These are phyloP conservation scores for Magnaporthales sp. DNA, from an alignment of 2,329 filamentous ascomycete genomes.

Conservation along the genomic window DNA sequence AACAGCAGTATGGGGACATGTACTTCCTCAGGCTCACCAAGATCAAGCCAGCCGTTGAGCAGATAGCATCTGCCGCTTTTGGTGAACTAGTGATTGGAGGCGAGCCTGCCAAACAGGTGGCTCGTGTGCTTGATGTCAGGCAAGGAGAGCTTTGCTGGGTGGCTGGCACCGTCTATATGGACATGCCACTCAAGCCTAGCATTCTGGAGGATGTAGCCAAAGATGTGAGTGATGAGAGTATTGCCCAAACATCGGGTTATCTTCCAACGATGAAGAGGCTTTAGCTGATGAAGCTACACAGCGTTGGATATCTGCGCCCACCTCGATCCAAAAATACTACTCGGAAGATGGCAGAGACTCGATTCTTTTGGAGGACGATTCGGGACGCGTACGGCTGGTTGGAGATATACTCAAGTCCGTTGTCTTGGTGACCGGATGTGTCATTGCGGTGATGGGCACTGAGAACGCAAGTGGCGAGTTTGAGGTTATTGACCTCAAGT, in stretches of 20 bases:
- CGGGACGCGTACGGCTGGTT: constrained; percentile 72
- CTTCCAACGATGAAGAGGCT: background rate
- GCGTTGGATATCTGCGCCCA: constrained; percentile 84
- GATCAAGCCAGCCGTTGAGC: constrained; percentile 76
- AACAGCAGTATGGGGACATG: constrained; percentile 96
- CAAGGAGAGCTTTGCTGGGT: constrained; percentile 97
- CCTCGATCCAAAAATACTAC: constrained; percentile 68
- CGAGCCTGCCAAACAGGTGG: constrained; percentile 65
- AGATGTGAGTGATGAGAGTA: constrained; percentile 52
- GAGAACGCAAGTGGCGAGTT: constrained; percentile 90
- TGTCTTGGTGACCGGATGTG: constrained; percentile 82
- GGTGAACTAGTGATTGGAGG: constrained; percentile 67
- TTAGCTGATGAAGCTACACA: constrained; percentile 23
- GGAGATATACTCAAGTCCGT: constrained; percentile 60
- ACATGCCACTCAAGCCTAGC: constrained; percentile 92
- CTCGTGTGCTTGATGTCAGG: constrained; percentile 87
- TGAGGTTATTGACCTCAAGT: constrained; percentile 81
- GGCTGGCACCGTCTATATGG: constrained; percentile 90
- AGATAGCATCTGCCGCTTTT: constrained; percentile 69
- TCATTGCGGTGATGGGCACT: constrained; percentile 89
- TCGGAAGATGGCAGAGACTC: constrained; percentile 51
- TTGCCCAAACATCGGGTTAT: background rate
- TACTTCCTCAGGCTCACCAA: constrained; percentile 88
- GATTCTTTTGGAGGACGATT: constrained; percentile 92
- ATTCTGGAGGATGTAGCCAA: constrained; percentile 92